Evolutionary conservation across 1,284 basidiomycete genomes (phyloP), one percentile per base, ranked within the genome.

Genomic region (Clitocybe nebularis): DNA sequence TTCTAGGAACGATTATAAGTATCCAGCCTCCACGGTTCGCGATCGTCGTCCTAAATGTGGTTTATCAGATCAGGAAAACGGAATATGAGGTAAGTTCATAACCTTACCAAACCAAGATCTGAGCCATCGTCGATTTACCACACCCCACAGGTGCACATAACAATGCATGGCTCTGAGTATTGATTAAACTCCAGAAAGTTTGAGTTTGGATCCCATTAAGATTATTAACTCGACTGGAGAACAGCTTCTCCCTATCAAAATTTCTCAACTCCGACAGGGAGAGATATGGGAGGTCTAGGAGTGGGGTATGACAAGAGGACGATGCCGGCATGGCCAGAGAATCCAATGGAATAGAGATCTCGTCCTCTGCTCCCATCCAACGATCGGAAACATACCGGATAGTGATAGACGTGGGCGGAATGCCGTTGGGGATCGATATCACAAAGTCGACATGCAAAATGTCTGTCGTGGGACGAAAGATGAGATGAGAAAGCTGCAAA

Each of bases 181-280:
- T 81, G 41, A 85, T 69, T 13, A 92, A 54, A 35, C 82, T 81
- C 88, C 96, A 98, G 62, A 90, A 90, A 2, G 78, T 72, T 55
- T 98, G 96, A 1, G 89, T 92, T 60, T 99, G 95, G 3, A 98
- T 79, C 1, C 84, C 79, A 56, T 95, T 97, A 60, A 96, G 75
- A 28, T 77, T 75, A 21, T 67, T 68, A 25, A 81, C 55, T 33
- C 68, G 74, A 2, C 60, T 58, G 17, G 66, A 62, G 46, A 81
- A 74, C 1, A 70, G 55, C 11, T 70, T 61, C 51, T 75, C 69
- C 3, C 87, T 59, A 2, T 59, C 53, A 1, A 69, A 62, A 52
- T 80, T 69, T 29, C 69, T 70, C 14, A 89, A 57, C 6, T 72
- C 70, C 6, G 74, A 70, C 21, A 80, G 63, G 14, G 77, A 62